Evolutionary conservation across 192 early-diverging fungal species (phyloP).

Genomic region (Mortierella claussenii): DNA sequence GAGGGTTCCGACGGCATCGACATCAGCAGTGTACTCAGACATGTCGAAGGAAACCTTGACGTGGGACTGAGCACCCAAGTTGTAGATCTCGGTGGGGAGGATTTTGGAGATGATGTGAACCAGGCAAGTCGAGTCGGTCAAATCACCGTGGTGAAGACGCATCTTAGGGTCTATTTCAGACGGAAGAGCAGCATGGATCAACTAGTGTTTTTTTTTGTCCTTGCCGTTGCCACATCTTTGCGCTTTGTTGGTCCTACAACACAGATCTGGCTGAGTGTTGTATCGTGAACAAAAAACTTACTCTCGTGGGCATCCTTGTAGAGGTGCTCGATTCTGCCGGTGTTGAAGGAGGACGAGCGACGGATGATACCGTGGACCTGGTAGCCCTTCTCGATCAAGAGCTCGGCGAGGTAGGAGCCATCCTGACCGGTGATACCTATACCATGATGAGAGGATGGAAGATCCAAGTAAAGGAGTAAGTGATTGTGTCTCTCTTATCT

Average conservation of each 20-base stretch:
- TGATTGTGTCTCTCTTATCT: not conserved
- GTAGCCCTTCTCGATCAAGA: slow-evolving; percentile 79
- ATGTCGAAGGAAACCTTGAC: slow-evolving; percentile 80
- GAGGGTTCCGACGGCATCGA: slow-evolving; percentile 83
- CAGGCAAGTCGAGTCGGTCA: slow-evolving; percentile 81
- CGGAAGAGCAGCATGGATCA: not conserved
- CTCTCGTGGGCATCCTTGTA: slow-evolving; percentile 78
- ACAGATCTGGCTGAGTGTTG: not conserved
- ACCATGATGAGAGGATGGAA: not conserved
- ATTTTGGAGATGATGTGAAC: slow-evolving; percentile 79
- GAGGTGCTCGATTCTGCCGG: slow-evolving; percentile 81
- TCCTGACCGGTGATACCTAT: slow-evolving; percentile 86
- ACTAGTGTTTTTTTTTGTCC: not conserved
- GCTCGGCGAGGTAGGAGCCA: slow-evolving; percentile 81
- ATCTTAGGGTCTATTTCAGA: slow-evolving; percentile 63
- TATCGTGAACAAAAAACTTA: no score
- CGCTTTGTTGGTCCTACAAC: not conserved
- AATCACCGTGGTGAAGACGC: slow-evolving; percentile 82
- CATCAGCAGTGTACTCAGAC: slow-evolving; percentile 85
- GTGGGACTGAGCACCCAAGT: slow-evolving; percentile 81
- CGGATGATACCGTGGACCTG: slow-evolving; percentile 84
- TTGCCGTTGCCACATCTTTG: not conserved
- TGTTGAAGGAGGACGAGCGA: slow-evolving; percentile 88
- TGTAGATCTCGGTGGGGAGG: slow-evolving; percentile 81
- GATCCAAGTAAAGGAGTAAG: not conserved